These are phyloP conservation scores for Botryotinia globosa DNA, from an alignment of 2,329 filamentous ascomycete species.

Conservation along the genomic window DNA sequence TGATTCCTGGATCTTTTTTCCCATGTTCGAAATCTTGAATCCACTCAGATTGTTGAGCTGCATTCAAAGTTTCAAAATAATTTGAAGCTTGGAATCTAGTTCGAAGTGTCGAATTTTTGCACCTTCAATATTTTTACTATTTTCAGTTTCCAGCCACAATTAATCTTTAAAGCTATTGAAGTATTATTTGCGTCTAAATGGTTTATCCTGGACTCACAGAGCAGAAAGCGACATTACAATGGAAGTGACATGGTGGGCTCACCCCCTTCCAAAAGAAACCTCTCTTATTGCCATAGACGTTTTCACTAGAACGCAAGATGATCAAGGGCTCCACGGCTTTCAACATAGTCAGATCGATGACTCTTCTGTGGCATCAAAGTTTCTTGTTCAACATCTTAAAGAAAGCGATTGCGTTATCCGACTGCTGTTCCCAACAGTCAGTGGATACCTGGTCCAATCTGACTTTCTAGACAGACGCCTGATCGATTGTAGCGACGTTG, in stretches of 20 bases:
- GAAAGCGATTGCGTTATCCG: not conserved
- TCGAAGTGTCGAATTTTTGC: not conserved
- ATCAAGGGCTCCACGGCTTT: not conserved
- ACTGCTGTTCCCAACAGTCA: not conserved
- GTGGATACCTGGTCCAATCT: not conserved
- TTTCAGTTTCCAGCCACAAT: not conserved
- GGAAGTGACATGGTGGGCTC: not conserved
- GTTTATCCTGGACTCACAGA: not conserved
- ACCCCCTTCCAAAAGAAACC: not conserved
- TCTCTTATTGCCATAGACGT: constrained; percentile 1
- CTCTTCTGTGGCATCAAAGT: not conserved
- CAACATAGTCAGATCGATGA: not conserved
- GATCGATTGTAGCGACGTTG: not conserved
- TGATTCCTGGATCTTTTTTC: not conserved
- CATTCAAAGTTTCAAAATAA: not conserved
- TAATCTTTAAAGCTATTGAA: not conserved
- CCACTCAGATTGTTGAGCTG: not conserved
- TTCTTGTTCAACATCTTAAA: not conserved
- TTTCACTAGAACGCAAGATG: not conserved
- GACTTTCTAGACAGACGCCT: not conserved
- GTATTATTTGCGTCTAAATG: not conserved
- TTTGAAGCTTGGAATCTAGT: not conserved
- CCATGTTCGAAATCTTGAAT: not conserved
- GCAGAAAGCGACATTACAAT: not conserved
- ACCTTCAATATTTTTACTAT: not conserved